These are phyloP conservation scores for Immersiporthe knoxdaviesiana DNA, from an alignment of 2,329 filamentous ascomycete species.

Conservation along the genomic window DNA sequence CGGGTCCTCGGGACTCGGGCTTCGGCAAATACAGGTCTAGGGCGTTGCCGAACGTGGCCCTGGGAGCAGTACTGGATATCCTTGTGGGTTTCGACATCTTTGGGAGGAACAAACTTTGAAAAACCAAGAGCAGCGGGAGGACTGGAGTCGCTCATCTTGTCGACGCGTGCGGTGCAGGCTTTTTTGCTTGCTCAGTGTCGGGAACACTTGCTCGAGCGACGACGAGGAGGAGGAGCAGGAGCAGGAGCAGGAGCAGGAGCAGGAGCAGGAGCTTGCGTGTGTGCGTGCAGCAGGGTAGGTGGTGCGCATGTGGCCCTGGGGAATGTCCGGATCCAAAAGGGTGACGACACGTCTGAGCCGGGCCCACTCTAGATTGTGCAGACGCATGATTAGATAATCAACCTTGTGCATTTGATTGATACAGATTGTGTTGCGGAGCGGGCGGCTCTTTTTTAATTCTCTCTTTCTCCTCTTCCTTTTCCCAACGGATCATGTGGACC, in stretches of 20 bases:
- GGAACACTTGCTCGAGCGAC: background rate
- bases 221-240: too few species aligned
- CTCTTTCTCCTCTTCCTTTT: background rate
- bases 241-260: too few species aligned
- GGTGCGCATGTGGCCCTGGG: background rate
- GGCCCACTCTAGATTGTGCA: background rate
- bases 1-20: slow-evolving; percentile 1
- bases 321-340: background rate
- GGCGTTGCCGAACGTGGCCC: slow-evolving; percentile 23
- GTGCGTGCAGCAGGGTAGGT: background rate
- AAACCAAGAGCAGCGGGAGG: slow-evolving; percentile 8
- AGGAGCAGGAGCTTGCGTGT: background rate
- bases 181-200: background rate
- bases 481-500: background rate
- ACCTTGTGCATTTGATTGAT: background rate
- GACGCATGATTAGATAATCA: background rate
- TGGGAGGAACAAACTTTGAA: slow-evolving; percentile 23
- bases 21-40: slow-evolving; percentile 28
- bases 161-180: background rate
- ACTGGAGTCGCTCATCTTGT: background rate
- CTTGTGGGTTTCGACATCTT: slow-evolving; percentile 21
- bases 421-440: background rate
- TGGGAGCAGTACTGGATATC: slow-evolving; percentile 26
- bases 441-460: background rate
- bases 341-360: background rate